These are phyloP conservation scores for Talaromyces sp. DNA, from an alignment of 2,329 filamentous ascomycete species.

Conservation along the genomic window DNA sequence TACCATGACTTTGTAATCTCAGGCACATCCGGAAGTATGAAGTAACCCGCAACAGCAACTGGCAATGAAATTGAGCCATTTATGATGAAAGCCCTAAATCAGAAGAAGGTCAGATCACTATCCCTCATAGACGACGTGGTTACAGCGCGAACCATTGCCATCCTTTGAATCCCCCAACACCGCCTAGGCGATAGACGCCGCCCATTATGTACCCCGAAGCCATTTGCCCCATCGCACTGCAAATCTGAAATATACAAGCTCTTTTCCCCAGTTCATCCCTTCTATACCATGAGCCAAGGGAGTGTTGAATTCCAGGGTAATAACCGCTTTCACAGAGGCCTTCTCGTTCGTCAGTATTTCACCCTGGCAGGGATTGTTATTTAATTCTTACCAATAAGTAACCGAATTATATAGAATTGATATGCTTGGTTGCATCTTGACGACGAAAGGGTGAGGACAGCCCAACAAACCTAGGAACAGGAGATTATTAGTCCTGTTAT, in stretches of 20 bases:
- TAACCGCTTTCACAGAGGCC: conserved; percentile 36
- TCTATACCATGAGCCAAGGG: conserved; percentile 50
- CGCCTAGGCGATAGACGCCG: conserved; percentile 47
- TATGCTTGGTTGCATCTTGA: conserved; percentile 39
- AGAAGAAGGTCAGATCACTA: background rate
- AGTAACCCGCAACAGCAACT: conserved; percentile 47
- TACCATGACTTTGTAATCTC: conserved; percentile 49
- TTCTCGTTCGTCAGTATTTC: background rate
- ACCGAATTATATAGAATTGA: conserved; percentile 46
- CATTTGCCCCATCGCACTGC: conserved; percentile 42
- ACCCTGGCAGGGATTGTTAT: background rate
- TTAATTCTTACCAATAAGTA: conserved; percentile 41
- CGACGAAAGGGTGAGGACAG: conserved; percentile 44
- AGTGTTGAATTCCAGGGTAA: conserved; percentile 50
- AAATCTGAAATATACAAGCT: conserved; percentile 50
- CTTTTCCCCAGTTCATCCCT: conserved; percentile 49
- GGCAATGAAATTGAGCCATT: conserved; percentile 52
- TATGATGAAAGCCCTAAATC: conserved; percentile 13
- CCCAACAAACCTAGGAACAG: conserved; percentile 40
- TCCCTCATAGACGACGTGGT: background rate
- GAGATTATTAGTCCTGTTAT: background rate
- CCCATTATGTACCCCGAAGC: conserved; percentile 53
- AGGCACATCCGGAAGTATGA: conserved; percentile 48
- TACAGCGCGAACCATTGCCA: conserved; percentile 47
- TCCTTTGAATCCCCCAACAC: conserved; percentile 44